Percentiles rank a stretch among this genome's conserved stretches.
Evolutionary conservation across 208 protist species (phyloP).

Genomic region (Leishmania mexicana): DNA sequence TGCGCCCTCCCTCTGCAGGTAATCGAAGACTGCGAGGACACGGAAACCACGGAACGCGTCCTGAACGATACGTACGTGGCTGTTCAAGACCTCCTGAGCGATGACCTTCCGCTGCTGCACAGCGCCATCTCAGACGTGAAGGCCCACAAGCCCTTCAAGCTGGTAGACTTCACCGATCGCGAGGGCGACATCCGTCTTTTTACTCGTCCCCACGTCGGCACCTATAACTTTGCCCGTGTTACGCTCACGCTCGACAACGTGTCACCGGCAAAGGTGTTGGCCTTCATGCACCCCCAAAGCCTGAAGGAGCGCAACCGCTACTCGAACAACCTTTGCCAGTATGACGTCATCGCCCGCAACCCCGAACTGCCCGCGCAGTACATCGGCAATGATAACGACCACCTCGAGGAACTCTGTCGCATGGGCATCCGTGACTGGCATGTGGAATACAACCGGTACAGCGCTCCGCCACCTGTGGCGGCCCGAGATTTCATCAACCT

Average conservation of each 20-base stretch:
- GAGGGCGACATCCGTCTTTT: constrained; percentile 78
- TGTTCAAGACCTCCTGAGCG: constrained; percentile 64
- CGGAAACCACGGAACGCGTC: constrained; percentile 40
- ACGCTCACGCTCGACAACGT: constrained; percentile 65
- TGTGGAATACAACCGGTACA: constrained; percentile 74
- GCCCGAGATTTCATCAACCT: constrained; percentile 75
- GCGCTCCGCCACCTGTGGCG: constrained; percentile 71
- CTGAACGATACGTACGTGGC: constrained; percentile 58
- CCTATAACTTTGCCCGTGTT: constrained; percentile 81
- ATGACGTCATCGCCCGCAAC: constrained; percentile 62
- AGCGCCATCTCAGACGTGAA: constrained; percentile 33
- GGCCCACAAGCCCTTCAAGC: constrained; percentile 39
- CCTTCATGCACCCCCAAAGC: constrained; percentile 67
- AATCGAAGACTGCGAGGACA: constrained; percentile 57
- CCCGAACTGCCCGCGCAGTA: constrained; percentile 39
- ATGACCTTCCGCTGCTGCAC: constrained; percentile 54
- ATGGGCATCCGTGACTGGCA: constrained; percentile 58
- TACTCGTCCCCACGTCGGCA: constrained; percentile 69
- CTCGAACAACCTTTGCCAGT: constrained; percentile 60
- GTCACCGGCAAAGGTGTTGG: constrained; percentile 55
- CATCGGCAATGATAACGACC: constrained; percentile 48
- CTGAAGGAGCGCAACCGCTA: constrained; percentile 55
- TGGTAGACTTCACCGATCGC: constrained; percentile 74
- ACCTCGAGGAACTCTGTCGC: constrained; percentile 44
- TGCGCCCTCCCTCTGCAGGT: constrained; percentile 76